Evolutionary conservation across 2,329 filamentous ascomycete genomes (phyloP), one percentile per base, ranked within the genome.

Genomic region (Bipolaris zeicola): DNA sequence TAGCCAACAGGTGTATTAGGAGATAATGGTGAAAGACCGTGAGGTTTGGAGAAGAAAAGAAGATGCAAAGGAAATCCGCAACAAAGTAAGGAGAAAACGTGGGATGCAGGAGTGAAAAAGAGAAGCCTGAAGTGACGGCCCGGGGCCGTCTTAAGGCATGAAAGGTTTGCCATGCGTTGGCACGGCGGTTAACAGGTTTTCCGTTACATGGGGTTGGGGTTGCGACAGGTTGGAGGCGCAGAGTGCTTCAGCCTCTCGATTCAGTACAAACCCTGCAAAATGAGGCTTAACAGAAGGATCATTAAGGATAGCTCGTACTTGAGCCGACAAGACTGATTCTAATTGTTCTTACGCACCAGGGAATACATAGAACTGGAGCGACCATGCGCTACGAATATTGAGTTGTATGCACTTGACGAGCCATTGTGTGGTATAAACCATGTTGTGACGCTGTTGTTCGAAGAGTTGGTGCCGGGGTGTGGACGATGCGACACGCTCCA

Each of bases 101-200:
- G 66, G 62, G 69, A 65, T 70, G 64, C 57, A 66, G 67, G 70
- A 63, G 61, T 44, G 39, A 58, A 63, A 52, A 64, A 65, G 66
- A 61, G 31, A 63, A 70, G 72, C 71, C 72, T 71, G 71, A 74
- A 62, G 48, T 52, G 60, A 63, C 62, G 71, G 68, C 65, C 65
- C 68, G 68, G 67, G 43, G 54, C 52, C 62, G 56, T 70, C 68
- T 76, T 75, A 75, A 76, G 73, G 73, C 73, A 76, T 74, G 66
- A 73, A 74, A 60, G 53, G 64, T 58, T 66, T 46, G 66, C 57
- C 63, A 16, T 65, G 61, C 51, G 52, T 57, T 57, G 50, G 42
- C 55, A 53, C 48, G 58, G 67, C 72, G 70, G 72, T 68, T 72
- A 68, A 61, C 41, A 59, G 44, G 34, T 50, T 37, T 67, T 72